Conservation (phyloP, 2,329 filamentous ascomycete species). For the Shiraia sp. region DNA sequence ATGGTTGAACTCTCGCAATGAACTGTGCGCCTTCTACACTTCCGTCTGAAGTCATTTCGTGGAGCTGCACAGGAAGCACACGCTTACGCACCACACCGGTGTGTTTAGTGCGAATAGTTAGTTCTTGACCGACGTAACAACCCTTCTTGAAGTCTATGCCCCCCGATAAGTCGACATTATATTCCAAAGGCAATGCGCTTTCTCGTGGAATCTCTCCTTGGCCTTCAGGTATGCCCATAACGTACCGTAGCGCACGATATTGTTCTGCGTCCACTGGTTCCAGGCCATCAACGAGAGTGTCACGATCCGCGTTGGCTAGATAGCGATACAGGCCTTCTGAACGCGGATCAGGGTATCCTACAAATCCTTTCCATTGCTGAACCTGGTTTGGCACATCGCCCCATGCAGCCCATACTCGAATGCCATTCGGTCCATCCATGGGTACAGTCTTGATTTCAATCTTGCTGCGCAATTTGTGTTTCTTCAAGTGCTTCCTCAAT, state of each 20-base stretch:
- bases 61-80: constrained; percentile 78
- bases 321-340: constrained; percentile 16
- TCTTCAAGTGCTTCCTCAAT: constrained; percentile 73
- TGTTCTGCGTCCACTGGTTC: constrained; percentile 43
- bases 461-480: constrained; percentile 85
- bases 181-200: constrained; percentile 79
- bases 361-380: constrained; percentile 9
- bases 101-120: constrained; percentile 94
- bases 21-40: constrained; percentile 3
- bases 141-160: constrained; percentile 94
- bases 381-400: constrained; percentile 36
- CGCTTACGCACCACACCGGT: constrained; percentile 91
- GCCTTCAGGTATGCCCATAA: constrained; percentile 83
- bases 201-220: constrained; percentile 74
- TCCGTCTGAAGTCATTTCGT: constrained; percentile 42
- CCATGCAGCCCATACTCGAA: constrained; percentile 76
- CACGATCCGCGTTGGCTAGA: constrained; percentile 2
- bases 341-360: constrained; percentile 27
- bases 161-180: constrained; percentile 82
- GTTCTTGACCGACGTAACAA: constrained; percentile 94
- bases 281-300: constrained; percentile 3
- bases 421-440: constrained; percentile 61
- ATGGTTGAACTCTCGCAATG: constrained; percentile 43
- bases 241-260: constrained; percentile 77
- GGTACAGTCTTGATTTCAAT: constrained; percentile 63